Conservation (phyloP, 306 rosid species). For the Castanea crenata region DNA sequence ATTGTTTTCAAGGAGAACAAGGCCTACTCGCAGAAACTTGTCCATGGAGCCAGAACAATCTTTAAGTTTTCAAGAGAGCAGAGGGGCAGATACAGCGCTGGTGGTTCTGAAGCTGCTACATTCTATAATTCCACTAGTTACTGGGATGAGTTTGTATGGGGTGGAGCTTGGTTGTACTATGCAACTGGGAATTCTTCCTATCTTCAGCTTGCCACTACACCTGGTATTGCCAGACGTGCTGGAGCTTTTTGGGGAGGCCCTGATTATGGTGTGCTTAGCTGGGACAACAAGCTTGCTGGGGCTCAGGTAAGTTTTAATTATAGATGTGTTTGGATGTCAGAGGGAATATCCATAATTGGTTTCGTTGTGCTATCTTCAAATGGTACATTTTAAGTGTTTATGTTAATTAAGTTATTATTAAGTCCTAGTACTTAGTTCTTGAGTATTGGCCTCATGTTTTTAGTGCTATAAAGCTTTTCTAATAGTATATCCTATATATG, state of each 20-base stretch:
- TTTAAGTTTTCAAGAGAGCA: constrained; percentile 62
- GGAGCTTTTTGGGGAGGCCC: constrained; percentile 99
- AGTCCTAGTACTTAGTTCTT: too few species aligned
- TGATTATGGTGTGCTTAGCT: constrained; percentile 89
- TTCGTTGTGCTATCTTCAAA: too few species aligned
- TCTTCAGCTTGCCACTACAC: constrained; percentile 81
- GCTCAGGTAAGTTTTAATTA: constrained; percentile 67
- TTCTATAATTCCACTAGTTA: constrained; percentile 84
- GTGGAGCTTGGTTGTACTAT: constrained; percentile 96
- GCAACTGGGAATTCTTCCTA: constrained; percentile 90
- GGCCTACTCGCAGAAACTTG: constrained; percentile 91
- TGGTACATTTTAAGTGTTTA: too few species aligned
- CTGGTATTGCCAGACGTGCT: constrained; percentile 87
- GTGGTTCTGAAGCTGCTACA: constrained; percentile 58
- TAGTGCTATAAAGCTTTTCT: neutral
- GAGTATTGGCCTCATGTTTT: too few species aligned
- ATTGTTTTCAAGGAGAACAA: constrained; percentile 98
- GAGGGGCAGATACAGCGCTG: constrained; percentile 78
- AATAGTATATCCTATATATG: too few species aligned
- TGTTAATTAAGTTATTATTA: too few species aligned
- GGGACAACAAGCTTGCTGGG: constrained; percentile 99
- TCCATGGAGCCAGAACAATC: constrained; percentile 88
- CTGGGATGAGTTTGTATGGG: constrained; percentile 95
- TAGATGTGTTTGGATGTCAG: neutral
- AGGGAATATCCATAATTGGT: neutral